Percentiles rank a stretch among this genome's conserved stretches.
Evolutionary conservation across 345 rosid species (phyloP).

Genomic region (Chamaenerion angustifolium): DNA sequence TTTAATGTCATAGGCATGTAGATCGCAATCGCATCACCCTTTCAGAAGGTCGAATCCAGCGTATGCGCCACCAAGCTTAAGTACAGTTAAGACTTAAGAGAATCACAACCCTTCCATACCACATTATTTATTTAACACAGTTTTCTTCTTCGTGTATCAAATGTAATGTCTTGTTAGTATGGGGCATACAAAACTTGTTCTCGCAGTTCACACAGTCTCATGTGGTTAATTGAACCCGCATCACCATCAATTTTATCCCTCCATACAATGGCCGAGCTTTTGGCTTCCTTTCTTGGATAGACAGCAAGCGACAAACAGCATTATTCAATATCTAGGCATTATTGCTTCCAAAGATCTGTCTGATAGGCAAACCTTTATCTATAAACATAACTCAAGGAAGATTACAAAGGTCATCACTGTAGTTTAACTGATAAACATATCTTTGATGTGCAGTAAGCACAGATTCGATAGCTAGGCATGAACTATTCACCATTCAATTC

Average conservation of each 20-base stretch:
- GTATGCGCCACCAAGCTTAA: conserved; percentile 77
- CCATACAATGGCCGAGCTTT: conserved; percentile 59
- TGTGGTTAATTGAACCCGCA: conserved; percentile 19
- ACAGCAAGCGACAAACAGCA: conserved; percentile 50
- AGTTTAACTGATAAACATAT: conserved; percentile 11
- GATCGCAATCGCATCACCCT: conserved; percentile 83
- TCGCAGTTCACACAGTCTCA: conserved; percentile 61
- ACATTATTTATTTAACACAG: conserved; percentile 30
- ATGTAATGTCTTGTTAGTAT: conserved; percentile 31
- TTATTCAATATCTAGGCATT: conserved; percentile 16
- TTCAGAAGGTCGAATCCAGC: conserved; percentile 35
- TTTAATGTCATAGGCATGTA: conserved; percentile 90
- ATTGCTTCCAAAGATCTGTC: too few relatives aligned
- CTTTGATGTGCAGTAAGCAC: too few relatives aligned
- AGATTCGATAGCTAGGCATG: conserved; percentile 9
- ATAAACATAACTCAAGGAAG: too few relatives aligned
- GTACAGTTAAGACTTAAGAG: not conserved
- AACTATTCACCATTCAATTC: conserved; percentile 66
- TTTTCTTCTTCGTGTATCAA: conserved; percentile 66
- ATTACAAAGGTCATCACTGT: too few relatives aligned
- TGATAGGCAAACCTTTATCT: too few relatives aligned
- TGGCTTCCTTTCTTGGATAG: conserved; percentile 24
- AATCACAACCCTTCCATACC: too few relatives aligned
- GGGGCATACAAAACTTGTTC: conserved; percentile 68
- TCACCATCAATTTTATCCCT: conserved; percentile 55